Evolutionary conservation across 352 stramenopile genomes (phyloP).

Genomic region (Globisporangium splendens): DNA sequence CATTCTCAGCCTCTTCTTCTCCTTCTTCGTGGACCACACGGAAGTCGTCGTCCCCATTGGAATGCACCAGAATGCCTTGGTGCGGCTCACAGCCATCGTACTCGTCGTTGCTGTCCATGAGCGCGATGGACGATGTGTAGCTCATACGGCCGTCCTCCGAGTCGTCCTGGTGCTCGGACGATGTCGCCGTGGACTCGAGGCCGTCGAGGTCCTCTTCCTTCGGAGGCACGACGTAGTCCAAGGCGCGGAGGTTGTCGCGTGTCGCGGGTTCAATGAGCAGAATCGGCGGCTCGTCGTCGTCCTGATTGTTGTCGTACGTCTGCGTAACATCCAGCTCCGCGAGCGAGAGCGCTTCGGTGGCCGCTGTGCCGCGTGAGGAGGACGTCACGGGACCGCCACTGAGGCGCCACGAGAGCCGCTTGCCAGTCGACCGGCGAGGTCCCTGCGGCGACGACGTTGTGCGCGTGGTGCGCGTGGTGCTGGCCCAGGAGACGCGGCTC

Average conservation of each 20-base stretch:
- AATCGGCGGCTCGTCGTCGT: constrained; percentile 30
- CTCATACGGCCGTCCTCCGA: constrained; percentile 26
- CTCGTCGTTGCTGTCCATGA: constrained; percentile 35
- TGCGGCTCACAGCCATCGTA: constrained; percentile 20
- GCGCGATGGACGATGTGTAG: constrained; percentile 51
- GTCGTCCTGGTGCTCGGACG: constrained; percentile 30
- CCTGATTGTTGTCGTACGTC: constrained; percentile 1
- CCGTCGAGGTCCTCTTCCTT: constrained; percentile 14
- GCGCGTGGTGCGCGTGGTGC: neutral
- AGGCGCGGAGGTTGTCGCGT: constrained; percentile 31
- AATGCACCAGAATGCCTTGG: constrained; percentile 11
- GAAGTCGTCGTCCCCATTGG: constrained; percentile 15
- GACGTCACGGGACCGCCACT: constrained; percentile 10
- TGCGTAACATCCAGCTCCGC: constrained; percentile 22
- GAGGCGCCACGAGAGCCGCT: constrained; percentile 17
- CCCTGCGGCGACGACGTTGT: neutral
- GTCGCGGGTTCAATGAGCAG: constrained; percentile 42
- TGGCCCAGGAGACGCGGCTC: constrained; percentile 5
- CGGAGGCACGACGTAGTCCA: constrained; percentile 39
- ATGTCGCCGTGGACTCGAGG: constrained; percentile 19
- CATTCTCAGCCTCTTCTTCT: constrained; percentile 21
- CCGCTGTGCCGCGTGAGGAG: constrained; percentile 13
- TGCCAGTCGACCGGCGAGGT: constrained; percentile 4
- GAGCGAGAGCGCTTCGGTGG: constrained; percentile 51
- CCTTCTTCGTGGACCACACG: constrained; percentile 24